Percentiles rank a stretch among this genome's conserved stretches.
Conservation (phyloP, 805 yeast species). For the Lipomyces starkeyi region DNA sequence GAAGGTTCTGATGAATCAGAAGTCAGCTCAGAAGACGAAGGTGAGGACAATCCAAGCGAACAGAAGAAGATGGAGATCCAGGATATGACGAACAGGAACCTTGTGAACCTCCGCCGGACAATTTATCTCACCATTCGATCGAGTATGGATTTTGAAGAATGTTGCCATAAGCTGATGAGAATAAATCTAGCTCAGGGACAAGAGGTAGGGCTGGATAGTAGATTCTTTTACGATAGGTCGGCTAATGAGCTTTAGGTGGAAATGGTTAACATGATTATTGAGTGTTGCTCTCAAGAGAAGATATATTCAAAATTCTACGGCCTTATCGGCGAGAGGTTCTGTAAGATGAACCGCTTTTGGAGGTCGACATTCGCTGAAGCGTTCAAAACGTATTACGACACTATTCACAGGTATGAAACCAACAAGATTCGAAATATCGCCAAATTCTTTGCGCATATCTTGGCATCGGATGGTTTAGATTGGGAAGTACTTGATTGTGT, state of each 20-base stretch:
- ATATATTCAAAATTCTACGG: slow-evolving; percentile 88
- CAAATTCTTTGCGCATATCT: slow-evolving; percentile 81
- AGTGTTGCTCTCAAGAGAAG: slow-evolving; percentile 83
- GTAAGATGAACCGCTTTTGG: slow-evolving; percentile 63
- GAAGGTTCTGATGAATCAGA: slow-evolving; percentile 39
- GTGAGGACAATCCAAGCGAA: slow-evolving; percentile 37
- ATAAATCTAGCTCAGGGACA: slow-evolving; percentile 51
- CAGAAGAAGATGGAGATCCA: slow-evolving; percentile 47
- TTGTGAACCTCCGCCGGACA: slow-evolving; percentile 70
- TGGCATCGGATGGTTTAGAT: slow-evolving; percentile 71
- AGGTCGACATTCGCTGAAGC: slow-evolving; percentile 55
- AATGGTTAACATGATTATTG: slow-evolving; percentile 73
- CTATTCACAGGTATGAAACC: slow-evolving; percentile 71
- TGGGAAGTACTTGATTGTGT: slow-evolving; percentile 66
- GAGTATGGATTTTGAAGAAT: slow-evolving; percentile 89
- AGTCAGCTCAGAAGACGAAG: slow-evolving; percentile 37
- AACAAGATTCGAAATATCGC: slow-evolving; percentile 79
- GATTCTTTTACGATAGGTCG: not conserved
- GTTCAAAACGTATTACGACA: slow-evolving; percentile 62
- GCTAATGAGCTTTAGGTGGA: slow-evolving; percentile 43
- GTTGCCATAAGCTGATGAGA: slow-evolving; percentile 80
- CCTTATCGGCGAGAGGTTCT: slow-evolving; percentile 69
- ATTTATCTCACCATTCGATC: slow-evolving; percentile 87
- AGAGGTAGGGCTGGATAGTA: slow-evolving; percentile 43
- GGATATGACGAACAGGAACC: slow-evolving; percentile 73